These are phyloP conservation scores for Craterostigma plantagineum DNA, from an alignment of 257 asterid species.

Conservation along the genomic window DNA sequence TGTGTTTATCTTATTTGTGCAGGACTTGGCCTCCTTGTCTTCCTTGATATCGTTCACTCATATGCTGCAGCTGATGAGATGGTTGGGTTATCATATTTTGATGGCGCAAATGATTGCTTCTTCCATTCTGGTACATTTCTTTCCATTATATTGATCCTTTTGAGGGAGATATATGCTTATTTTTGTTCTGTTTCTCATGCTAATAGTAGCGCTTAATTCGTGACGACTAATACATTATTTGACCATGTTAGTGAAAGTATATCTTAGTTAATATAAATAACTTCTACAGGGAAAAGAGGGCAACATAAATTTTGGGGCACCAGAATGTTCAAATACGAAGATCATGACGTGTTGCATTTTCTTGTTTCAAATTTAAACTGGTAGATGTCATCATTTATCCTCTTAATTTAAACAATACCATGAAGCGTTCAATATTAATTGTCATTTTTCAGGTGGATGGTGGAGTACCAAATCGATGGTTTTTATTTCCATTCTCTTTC, in stretches of 20 bases:
- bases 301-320: slow-evolving; percentile 98
- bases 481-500: slow-evolving; percentile 86
- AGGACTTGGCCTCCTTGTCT: slow-evolving; percentile 81
- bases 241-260: slow-evolving; percentile 2
- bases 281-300: slow-evolving; percentile 78
- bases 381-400: slow-evolving; percentile 14
- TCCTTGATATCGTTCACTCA: slow-evolving; percentile 86
- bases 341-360: slow-evolving; percentile 86
- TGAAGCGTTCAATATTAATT: neutral
- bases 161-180: slow-evolving; percentile 3
- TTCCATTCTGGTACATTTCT: slow-evolving; percentile 66
- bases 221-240: neutral
- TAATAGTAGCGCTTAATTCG: no score
- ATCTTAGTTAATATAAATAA: neutral
- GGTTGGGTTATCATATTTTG: slow-evolving; percentile 87
- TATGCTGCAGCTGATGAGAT: slow-evolving; percentile 97
- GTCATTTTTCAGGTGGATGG: slow-evolving; percentile 72
- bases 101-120: slow-evolving; percentile 96
- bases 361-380: slow-evolving; percentile 96
- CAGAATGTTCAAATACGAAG: slow-evolving; percentile 88
- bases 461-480: slow-evolving; percentile 90
- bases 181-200: no score
- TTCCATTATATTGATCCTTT: slow-evolving; percentile 2
- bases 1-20: slow-evolving; percentile 7
- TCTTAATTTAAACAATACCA: no score